Evolutionary conservation across 768 basidiomycete species (phyloP).

Genomic region (Pisolithus marmoratus): DNA sequence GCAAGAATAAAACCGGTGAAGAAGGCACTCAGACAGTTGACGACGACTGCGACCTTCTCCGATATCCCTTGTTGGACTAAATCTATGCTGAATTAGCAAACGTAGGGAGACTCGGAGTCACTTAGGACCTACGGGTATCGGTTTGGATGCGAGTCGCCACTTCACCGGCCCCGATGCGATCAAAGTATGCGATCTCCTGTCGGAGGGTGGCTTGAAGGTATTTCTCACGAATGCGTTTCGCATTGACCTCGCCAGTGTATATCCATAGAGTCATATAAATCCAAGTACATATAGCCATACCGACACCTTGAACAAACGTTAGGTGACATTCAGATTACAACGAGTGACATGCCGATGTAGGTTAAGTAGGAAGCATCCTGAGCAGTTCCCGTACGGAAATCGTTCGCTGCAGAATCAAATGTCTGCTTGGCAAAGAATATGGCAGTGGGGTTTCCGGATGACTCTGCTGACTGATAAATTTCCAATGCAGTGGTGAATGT

Average conservation of each 20-base stretch:
- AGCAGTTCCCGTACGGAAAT: conserved; percentile 41
- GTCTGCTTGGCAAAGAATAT: conserved; percentile 27
- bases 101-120: not conserved
- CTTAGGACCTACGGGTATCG: conserved; percentile 58
- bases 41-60: conserved; percentile 76
- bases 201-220: conserved; percentile 79
- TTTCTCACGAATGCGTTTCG: conserved; percentile 77
- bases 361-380: conserved; percentile 54
- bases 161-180: conserved; percentile 88
- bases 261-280: conserved; percentile 66
- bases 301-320: conserved; percentile 47
- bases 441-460: conserved; percentile 22
- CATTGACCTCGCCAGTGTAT: conserved; percentile 73
- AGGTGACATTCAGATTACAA: conserved; percentile 2
- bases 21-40: conserved; percentile 66
- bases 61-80: conserved; percentile 87
- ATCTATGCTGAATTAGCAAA: conserved; percentile 37
- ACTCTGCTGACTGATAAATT: not conserved
- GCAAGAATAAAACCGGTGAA: conserved; percentile 75
- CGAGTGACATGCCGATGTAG: conserved; percentile 48
- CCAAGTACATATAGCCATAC: conserved; percentile 70
- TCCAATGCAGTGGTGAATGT: too few relatives aligned
- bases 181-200: conserved; percentile 87
- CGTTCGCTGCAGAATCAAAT: conserved; percentile 29
- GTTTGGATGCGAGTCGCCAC: conserved; percentile 90